Base-by-base conservation (phyloP, 1,139 yeast genomes). In the Saccharomyces hybrid region DNA sequence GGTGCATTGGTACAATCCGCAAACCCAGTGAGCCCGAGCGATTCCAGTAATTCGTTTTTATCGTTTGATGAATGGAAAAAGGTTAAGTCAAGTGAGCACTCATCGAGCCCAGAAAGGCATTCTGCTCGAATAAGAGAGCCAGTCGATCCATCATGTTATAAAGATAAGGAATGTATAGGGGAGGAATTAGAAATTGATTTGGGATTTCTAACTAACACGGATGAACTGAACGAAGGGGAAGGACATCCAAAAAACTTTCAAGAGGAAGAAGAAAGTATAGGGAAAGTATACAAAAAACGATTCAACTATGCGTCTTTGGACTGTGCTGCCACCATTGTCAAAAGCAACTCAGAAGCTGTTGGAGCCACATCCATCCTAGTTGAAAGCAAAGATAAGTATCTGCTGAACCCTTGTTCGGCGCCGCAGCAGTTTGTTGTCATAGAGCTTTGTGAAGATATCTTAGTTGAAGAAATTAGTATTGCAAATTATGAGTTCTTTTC, bases 401-500 rank as follows among this genome's bases (percentile, higher is more conserved):
- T 91, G 50, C 74, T 91, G 53, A 89, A 88, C 67, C 85, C 88
- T 60, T 91, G 98, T 67, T 75, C 84, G 1, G 82, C 84, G 0
- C 67, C 76, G 1, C 82, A 81, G 63, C 85, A 88, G 66, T 89
- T 82, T 69, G 83, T 91, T 16, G 79, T 88, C 6, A 81, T 91
- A 53, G 97, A 91, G 66, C 74, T 91, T 55, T 91, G 98, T 71
- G 93, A 90, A 68, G 98, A 91, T 69, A 90, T 91, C 51, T 71
- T 88, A 51, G 85, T 91, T 13, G 95, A 88, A 64, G 81, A 84
- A 32, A 81, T 91, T 31, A 84, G 81, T n/a, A 70, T 91, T 55
- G 97, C 95, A 0, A 91, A 91, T 66, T 90, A 81, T 66, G 98
- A 91, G 70, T 89, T 88, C 68, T 91, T 91, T 67, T 87, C 96